Evolutionary conservation across 257 asterid genomes (phyloP).

Genomic region (Penstemon eatonii): DNA sequence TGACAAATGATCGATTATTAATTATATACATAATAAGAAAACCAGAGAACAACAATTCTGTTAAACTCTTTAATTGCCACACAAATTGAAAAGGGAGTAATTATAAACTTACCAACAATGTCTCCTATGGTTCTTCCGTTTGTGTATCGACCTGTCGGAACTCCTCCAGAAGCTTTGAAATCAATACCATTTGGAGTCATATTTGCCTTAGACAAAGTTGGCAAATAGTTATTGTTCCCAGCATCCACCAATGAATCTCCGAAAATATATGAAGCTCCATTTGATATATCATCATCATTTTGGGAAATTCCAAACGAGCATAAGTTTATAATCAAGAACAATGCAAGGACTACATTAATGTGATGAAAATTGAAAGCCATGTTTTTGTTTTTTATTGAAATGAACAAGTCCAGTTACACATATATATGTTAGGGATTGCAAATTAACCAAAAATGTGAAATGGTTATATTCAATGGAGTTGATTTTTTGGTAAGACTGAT

Average conservation of each 20-base stretch:
- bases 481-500: constrained; percentile 46
- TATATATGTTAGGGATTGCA: constrained; percentile 24
- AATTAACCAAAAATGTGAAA: constrained; percentile 29
- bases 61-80: no score
- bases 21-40: no score
- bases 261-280: constrained; percentile 75
- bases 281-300: constrained; percentile 39
- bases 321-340: constrained; percentile 31
- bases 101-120: constrained; percentile 43
- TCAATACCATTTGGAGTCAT: constrained; percentile 57
- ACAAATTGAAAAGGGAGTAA: neutral
- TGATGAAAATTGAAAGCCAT: constrained; percentile 35
- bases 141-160: constrained; percentile 58
- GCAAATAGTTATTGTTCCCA: constrained; percentile 58
- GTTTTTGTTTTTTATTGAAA: neutral
- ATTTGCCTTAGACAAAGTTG: constrained; percentile 51
- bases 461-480: constrained; percentile 25
- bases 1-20: neutral
- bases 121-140: constrained; percentile 67
- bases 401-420: constrained; percentile 3
- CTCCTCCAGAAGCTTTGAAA: constrained; percentile 55
- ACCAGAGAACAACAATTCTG: no score
- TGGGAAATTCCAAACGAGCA: constrained; percentile 32
- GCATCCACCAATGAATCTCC: constrained; percentile 96
- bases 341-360: constrained; percentile 12